phyloP scores from a whole-genome alignment of 148 eudicot genomes.

The Fagopyrum homotropicum region DNA sequence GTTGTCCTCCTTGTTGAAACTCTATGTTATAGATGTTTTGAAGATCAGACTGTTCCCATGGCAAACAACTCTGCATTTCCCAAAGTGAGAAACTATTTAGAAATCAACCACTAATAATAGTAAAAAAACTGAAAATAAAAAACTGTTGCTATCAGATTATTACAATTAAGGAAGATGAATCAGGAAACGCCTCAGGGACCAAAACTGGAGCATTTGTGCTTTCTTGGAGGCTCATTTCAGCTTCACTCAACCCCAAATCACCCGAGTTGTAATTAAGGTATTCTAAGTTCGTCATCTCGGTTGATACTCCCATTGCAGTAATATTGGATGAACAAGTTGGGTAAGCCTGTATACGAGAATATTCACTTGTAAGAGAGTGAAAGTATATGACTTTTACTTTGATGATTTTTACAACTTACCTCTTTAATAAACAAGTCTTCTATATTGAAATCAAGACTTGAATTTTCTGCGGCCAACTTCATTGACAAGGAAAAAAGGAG shows the following conservation, averaged over 20 bases:
- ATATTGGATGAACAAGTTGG: conserved; percentile 41
- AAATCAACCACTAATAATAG: not conserved
- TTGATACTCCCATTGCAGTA: conserved; percentile 40
- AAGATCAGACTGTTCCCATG: conserved; percentile 63
- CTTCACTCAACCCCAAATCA: conserved; percentile 27
- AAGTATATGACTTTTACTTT: not conserved
- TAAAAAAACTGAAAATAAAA: not conserved
- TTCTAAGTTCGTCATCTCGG: conserved; percentile 38
- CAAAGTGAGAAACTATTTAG: not conserved
- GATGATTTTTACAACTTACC: conserved; percentile 25
- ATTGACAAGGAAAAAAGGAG: conserved; percentile 56
- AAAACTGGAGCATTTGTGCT: conserved; percentile 45
- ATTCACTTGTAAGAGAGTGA: not conserved
- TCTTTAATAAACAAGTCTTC: conserved; percentile 63
- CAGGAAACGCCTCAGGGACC: conserved; percentile 44
- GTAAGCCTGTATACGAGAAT: conserved; percentile 38
- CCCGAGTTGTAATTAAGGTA: conserved; percentile 43
- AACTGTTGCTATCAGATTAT: conserved; percentile 15
- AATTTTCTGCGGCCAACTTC: conserved; percentile 82
- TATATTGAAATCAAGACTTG: conserved; percentile 65
- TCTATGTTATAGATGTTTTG: conserved; percentile 56
- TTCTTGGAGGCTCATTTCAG: conserved; percentile 23
- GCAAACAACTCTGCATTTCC: conserved; percentile 38
- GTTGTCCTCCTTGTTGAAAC: conserved; percentile 57
- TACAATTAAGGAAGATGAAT: conserved; percentile 68